Conservation (phyloP, 345 rosid genomes). For the Mercurialis annua region DNA sequence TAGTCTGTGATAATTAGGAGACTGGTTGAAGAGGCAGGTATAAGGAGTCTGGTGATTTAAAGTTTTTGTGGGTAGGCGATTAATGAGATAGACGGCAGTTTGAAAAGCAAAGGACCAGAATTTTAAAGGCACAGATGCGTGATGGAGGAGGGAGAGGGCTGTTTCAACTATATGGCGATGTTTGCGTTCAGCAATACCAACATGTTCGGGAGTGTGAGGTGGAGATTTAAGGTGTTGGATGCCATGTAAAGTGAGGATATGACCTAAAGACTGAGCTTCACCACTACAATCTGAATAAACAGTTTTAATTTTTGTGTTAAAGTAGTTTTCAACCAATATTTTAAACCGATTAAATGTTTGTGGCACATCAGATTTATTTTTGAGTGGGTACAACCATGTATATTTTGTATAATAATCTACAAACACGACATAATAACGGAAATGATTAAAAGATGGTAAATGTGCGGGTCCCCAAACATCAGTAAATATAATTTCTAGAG, state of each 20-base stretch:
- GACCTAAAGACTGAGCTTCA: background rate
- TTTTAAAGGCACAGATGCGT: background rate
- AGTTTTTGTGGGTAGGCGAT: too few species aligned
- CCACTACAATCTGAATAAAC: background rate
- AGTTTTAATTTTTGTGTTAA: background rate
- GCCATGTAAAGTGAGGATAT: background rate
- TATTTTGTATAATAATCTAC: too few species aligned
- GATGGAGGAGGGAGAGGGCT: background rate
- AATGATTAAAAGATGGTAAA: background rate
- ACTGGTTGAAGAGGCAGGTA: too few species aligned
- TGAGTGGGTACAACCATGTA: background rate
- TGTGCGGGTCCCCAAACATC: background rate
- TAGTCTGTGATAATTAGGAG: too few species aligned
- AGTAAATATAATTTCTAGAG: background rate
- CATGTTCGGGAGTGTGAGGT: background rate
- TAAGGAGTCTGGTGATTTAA: too few species aligned
- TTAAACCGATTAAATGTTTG: background rate
- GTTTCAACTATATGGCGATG: background rate
- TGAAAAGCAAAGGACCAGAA: background rate
- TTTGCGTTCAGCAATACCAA: background rate
- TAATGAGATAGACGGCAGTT: too few species aligned
- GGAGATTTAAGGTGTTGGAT: background rate
- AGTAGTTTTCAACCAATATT: background rate
- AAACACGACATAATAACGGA: background rate
- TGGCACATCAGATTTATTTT: background rate